Evolutionary conservation across 441 rosid species (phyloP), one percentile per base, ranked within the genome.

Genomic region (Hura crepitans): DNA sequence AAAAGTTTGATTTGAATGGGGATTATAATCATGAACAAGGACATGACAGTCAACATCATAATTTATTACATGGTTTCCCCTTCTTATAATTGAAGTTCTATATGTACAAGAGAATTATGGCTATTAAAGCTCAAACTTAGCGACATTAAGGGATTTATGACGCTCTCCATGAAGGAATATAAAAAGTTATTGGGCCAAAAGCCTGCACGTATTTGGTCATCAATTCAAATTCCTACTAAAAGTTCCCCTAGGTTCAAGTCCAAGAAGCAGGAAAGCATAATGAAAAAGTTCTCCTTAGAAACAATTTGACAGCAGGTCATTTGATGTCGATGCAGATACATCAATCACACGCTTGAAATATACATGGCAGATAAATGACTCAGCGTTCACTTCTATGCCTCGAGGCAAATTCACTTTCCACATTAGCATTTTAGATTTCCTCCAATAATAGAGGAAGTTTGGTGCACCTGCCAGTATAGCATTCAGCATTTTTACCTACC

Each of bases 21-120:
- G 35, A 46, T 39, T 62, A 62, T 25, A 43, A 43, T 62, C 66
- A 62, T 9, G 5, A 43, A 43, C 66, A 62, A 6, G 45, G 20
- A 30, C 15, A 7, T n/a, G 15, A 45, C 53, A 62, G 33, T 23
- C 50, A 6, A 22, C 22, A 10, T 18, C 3, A n/a, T n/a, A 33
- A 18, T 33, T 18, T 2, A 60, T 28, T 43, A n/a, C 18, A 22
- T n/a, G 30, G 18, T 39, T 61, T 23, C 4, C 30, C 30, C 49
- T 37, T 42, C 6, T 18, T 6, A n/a, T n/a, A 49, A 49, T 17
- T 2, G 20, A 39, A 60, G 46, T 35, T 35, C 1, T 11, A 0
- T 35, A 11, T 43, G 20, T 15, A 27, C 46, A 35, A 60, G 12
- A 60, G 11, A 11, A 22, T 12, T 22, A 22, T 12, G 33, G 14